Conservation (phyloP, 2,329 filamentous ascomycete species). For the Monosporascus sp. region DNA sequence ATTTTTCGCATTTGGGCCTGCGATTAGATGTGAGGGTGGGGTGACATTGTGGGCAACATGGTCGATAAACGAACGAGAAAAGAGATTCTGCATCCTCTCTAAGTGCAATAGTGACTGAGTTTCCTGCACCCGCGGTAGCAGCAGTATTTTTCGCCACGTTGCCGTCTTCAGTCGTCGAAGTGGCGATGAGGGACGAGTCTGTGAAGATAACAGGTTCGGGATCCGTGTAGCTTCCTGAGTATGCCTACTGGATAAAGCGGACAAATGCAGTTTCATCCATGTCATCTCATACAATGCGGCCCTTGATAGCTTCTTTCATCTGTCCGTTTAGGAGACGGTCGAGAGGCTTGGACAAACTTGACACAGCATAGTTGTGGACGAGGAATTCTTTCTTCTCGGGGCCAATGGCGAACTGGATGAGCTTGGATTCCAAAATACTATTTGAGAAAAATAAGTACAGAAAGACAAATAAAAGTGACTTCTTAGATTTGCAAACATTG, state of each 20-base stretch:
- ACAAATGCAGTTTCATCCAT: slow-evolving; percentile 10
- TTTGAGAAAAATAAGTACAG: neutral
- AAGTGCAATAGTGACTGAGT: no score
- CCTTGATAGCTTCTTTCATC: slow-evolving; percentile 6
- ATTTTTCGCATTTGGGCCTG: no score
- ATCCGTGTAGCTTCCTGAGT: slow-evolving; percentile 4
- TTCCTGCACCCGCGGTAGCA: no score
- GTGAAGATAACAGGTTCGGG: slow-evolving; percentile 4
- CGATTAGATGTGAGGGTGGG: no score
- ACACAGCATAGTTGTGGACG: neutral
- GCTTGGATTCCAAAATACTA: neutral
- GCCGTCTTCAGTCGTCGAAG: no score
- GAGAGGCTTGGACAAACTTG: slow-evolving; percentile 5
- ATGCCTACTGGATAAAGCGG: slow-evolving; percentile 9
- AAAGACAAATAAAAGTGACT: neutral
- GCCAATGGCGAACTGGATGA: neutral
- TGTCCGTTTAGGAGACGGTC: slow-evolving; percentile 5
- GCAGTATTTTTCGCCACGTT: no score
- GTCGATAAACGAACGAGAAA: no score
- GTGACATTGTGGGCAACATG: no score
- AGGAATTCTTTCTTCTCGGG: neutral
- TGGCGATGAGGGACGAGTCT: neutral
- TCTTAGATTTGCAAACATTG: neutral
- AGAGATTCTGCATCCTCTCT: no score
- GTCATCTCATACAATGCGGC: slow-evolving; percentile 8